Evolutionary conservation across 305 asterid genomes (phyloP), one percentile per base, ranked within the genome.

Genomic region (Fraxinus velutina): DNA sequence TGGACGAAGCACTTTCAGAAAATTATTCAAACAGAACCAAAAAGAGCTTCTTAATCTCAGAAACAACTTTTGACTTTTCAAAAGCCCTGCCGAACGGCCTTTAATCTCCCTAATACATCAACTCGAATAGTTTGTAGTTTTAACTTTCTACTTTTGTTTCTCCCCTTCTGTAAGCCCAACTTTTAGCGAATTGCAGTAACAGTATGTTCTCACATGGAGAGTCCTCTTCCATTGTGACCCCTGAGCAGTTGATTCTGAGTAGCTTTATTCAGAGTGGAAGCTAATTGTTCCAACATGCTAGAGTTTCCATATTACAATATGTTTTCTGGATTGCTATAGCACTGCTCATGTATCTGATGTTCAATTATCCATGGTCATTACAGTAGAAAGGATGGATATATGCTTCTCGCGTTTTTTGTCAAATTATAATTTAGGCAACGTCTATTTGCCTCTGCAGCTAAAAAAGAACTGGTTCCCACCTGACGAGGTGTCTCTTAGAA

Each of bases 401-500:
- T 68, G 37, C 74, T 68, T 68, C 37, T 68, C 37, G 15, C 1
- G 2, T 13, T 30, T 70, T 30, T 70, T 70, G 12, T 70, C 75
- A 30, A 29, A 30, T 70, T 15, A 70, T 29, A 70, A 30, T 70
- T 70, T 70, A 39, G 55, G 50, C 47, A 8, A 6, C 39, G 21
- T 60, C 30, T 44, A 6, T 77, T 55, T 70, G 17, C 83, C 30
- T 78, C 86, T 90, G 87, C 94, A 94, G 98, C 92, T 92, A 80
- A 87, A 87, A 52, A 50, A 87, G 86, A 87, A 88, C 44, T 94
- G 97, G 97, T 94, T 94, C 83, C 86, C 85, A 79, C 93, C 97
- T 42, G 92, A 88, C 66, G 97, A 91, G 89, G 98, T 92, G 83
- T 91, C 94, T 21, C 87, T 86, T 73, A 91, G 85, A 44, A 90